A percentile compares a stretch with the other conserved stretches of the same genome.
phyloP scores from a whole-genome alignment of 495 filamentous ascomycete genomes.

The Xylaria longipes region DNA sequence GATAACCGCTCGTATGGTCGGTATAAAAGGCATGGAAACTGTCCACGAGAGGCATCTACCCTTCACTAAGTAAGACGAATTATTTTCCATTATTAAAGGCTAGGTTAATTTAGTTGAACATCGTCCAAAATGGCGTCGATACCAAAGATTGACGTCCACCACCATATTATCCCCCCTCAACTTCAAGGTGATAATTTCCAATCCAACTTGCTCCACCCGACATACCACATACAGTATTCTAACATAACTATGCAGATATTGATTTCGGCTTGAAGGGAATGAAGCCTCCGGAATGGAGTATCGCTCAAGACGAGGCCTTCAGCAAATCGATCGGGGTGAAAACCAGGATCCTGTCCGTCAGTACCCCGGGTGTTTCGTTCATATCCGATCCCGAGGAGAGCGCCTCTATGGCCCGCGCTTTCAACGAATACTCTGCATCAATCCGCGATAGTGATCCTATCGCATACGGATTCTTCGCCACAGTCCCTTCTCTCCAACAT shows the following conservation, averaged over 20 bases:
- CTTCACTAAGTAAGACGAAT: background rate
- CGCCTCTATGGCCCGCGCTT: background rate
- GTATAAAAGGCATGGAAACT: background rate
- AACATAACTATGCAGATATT: background rate
- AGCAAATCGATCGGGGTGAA: background rate
- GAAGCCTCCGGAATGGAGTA: background rate
- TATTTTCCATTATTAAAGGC: background rate
- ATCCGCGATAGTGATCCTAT: background rate
- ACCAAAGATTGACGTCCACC: constrained; percentile 1
- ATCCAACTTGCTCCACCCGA: background rate
- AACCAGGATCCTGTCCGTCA: background rate
- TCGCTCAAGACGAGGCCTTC: background rate
- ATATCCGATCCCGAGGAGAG: background rate
- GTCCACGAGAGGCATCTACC: background rate
- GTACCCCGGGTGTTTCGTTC: background rate
- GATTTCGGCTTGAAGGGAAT: background rate
- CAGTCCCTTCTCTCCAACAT: background rate
- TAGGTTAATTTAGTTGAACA: background rate
- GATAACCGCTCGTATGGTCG: background rate
- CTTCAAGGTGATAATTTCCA: background rate
- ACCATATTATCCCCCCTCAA: background rate
- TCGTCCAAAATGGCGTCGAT: background rate
- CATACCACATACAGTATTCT: background rate
- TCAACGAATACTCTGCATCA: background rate
- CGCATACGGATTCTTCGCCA: background rate